Evolutionary conservation across 495 filamentous ascomycete species (phyloP).

Genomic region (Massariosphaeria phaeospora): DNA sequence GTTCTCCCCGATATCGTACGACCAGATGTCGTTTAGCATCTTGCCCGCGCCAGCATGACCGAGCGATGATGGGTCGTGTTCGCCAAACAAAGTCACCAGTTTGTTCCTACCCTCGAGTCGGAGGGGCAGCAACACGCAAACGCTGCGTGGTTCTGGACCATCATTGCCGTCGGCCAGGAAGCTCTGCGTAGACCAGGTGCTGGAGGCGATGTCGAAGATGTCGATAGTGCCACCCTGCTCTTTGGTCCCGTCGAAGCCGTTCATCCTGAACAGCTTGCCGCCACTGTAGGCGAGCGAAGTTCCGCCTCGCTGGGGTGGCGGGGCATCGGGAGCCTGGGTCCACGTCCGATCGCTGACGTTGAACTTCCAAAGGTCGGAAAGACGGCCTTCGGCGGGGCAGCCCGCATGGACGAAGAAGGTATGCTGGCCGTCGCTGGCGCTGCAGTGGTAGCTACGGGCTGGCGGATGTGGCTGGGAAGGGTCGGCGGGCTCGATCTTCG

Average conservation of each 20-base stretch:
- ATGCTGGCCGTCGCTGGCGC: constrained; percentile 45
- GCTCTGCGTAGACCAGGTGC: constrained; percentile 46
- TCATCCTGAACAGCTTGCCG: constrained; percentile 63
- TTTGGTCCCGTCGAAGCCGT: constrained; percentile 62
- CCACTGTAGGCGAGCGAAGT: constrained; percentile 55
- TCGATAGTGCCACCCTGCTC: constrained; percentile 66
- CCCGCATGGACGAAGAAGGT: constrained; percentile 68
- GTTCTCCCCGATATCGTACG: constrained; percentile 56
- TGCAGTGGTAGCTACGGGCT: constrained; percentile 50
- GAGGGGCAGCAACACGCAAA: constrained; percentile 45
- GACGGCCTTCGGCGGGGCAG: constrained; percentile 53
- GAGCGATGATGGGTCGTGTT: constrained; percentile 54
- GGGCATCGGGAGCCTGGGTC: constrained; percentile 58
- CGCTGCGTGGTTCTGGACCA: constrained; percentile 45
- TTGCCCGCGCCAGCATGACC: constrained; percentile 64
- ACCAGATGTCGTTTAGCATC: constrained; percentile 70
- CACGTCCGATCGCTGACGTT: constrained; percentile 54
- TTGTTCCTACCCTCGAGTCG: constrained; percentile 52
- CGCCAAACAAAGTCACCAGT: constrained; percentile 65
- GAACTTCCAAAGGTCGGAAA: constrained; percentile 69
- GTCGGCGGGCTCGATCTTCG: constrained; percentile 29
- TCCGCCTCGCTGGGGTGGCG: constrained; percentile 57
- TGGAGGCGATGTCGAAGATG: constrained; percentile 41
- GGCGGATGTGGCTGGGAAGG: constrained; percentile 35
- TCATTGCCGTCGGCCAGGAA: constrained; percentile 45